Percentiles rank a stretch among this genome's conserved stretches.
These are phyloP conservation scores for Catenaria anguillulae DNA, from an alignment of 371 early-diverging fungal species.

Conservation along the genomic window DNA sequence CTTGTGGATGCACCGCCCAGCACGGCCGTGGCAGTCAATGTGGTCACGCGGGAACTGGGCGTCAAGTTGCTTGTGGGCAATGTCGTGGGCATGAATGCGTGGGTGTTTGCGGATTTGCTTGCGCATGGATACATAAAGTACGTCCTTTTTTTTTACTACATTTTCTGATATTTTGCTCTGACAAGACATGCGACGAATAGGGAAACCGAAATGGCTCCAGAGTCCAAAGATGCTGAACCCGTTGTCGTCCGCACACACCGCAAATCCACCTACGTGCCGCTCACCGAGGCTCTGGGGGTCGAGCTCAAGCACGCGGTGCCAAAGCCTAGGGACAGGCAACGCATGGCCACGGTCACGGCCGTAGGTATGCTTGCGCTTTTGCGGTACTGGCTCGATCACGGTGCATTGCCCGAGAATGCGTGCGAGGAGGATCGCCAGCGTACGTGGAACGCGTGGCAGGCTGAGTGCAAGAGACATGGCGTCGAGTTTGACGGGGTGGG, in stretches of 20 bases:
- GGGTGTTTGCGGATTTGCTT: not conserved
- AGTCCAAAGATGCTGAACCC: not conserved
- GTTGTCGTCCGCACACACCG: too few species aligned
- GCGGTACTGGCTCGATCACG: not conserved
- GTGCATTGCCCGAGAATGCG: not conserved
- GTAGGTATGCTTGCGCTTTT: not conserved
- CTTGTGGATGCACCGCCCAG: too few species aligned
- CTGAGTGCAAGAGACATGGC: constrained; percentile 18
- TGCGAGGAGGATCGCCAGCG: constrained; percentile 8
- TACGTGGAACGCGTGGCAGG: constrained; percentile 10
- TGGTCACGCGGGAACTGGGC: not conserved
- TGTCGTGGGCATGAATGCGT: not conserved
- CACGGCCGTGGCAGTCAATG: too few species aligned
- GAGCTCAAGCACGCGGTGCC: not conserved
- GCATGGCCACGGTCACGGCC: not conserved
- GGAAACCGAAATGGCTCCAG: not conserved
- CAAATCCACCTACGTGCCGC: not conserved
- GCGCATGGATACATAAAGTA: constrained; percentile 1
- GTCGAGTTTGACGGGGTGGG: constrained; percentile 8
- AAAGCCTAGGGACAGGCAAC: not conserved
- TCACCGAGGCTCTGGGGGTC: not conserved
- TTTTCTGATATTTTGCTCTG: not conserved
- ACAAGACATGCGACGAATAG: not conserved
- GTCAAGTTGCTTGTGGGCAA: not conserved
- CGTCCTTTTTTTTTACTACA: not conserved